These are phyloP conservation scores for Verbascum thapsus DNA, from an alignment of 257 asterid species.

Conservation along the genomic window DNA sequence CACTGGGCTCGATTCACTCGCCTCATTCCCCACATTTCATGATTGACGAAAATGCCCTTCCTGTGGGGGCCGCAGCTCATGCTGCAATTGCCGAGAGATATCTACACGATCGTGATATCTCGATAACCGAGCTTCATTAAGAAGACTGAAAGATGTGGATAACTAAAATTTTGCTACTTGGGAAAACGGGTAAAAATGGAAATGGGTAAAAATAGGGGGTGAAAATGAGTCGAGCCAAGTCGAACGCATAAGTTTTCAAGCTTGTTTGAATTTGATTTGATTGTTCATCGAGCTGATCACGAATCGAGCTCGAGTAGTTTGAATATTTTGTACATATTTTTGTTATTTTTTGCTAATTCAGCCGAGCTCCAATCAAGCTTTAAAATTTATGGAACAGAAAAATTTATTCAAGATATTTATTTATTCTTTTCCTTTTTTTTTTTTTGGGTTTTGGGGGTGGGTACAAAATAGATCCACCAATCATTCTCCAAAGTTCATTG, in stretches of 20 bases:
- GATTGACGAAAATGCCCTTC: conserved; percentile 84
- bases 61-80: conserved; percentile 82
- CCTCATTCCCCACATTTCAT: conserved; percentile 81
- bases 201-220: conserved; percentile 17
- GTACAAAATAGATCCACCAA: conserved; percentile 16
- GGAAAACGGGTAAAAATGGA: conserved; percentile 13
- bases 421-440: conserved; percentile 31
- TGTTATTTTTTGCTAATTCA: too few species aligned
- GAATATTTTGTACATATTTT: too few species aligned
- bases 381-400: too few species aligned
- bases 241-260: too few species aligned
- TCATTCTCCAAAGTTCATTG: conserved; percentile 10
- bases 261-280: too few species aligned
- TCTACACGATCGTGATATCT: conserved; percentile 38
- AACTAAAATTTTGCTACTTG: conserved; percentile 22
- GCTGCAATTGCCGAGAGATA: conserved; percentile 95
- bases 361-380: too few species aligned
- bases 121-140: conserved; percentile 16
- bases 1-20: conserved; percentile 63
- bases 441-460: not conserved
- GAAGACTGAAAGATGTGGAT: conserved; percentile 28
- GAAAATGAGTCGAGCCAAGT: too few species aligned
- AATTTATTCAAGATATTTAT: conserved; percentile 35
- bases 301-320: too few species aligned
- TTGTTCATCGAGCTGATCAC: too few species aligned